Base-by-base conservation (phyloP, 2,329 filamentous ascomycete genomes). In the Alternaria sp. region DNA sequence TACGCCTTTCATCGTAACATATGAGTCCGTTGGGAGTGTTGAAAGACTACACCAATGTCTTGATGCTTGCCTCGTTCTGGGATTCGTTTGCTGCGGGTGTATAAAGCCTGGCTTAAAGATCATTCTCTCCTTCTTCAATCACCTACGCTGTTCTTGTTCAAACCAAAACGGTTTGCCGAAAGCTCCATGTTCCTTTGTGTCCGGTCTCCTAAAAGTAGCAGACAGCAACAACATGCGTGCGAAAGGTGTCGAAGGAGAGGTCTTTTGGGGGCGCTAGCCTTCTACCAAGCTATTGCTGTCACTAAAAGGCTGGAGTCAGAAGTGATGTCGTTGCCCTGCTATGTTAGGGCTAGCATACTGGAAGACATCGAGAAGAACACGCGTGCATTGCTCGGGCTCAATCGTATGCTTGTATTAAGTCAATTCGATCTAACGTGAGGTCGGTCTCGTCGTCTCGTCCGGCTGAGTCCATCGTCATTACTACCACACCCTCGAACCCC, bases 1-100 rank as follows among this genome's bases (percentile, higher is more conserved):
- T 3, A 41, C 15, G 3, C 0, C 8, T 41, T 18, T 3, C 5
- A 1, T 18, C 15, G 8, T 1, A 1, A 6, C 37, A 41, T 6
- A 1, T 9, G 37, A 0, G 37, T 41, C 2, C n/a, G 37, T 41
- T 41, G 37, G 33, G 33, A 9, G 15, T 37, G 33, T 37, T 37
- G 15, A 37, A 37, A n/a, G 8, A 37, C 33, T 37, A 37, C 33
- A 37, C 33, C 4, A n/a, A 37, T 37, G 33, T 37, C 8, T 10
- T 37, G 33, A 37, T 37, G 33, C 33, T 37, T 37, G 33, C 4
- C 15, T 37, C 33, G 33, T 37, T 41, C 37, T 41, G 15, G 8
- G 37, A 41, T 41, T 41, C 8, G 37, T 41, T 18, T 18, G 37
- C 37, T 41, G 37, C 0, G n/a, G 37, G n/a, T 41, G n/a, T 41